Evolutionary conservation across 495 filamentous ascomycete genomes (phyloP).

Genomic region (Hypoxylon fuscum): DNA sequence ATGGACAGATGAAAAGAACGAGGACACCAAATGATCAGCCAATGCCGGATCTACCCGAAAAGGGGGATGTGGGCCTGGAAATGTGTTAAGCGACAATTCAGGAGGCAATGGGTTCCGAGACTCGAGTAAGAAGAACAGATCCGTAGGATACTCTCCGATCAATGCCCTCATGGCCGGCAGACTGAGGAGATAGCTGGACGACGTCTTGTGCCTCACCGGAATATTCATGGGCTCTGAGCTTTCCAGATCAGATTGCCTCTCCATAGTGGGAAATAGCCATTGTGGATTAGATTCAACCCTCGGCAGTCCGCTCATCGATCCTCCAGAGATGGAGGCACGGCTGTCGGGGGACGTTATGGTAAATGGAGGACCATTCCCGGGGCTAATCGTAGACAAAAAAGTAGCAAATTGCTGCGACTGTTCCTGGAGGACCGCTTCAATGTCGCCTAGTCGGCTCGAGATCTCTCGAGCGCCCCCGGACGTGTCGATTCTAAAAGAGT

Average conservation of each 20-base stretch:
- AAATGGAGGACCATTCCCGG: neutral
- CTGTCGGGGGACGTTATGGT: neutral
- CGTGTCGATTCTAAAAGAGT: neutral
- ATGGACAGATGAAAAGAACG: neutral
- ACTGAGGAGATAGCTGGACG: neutral
- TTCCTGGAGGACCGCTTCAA: neutral
- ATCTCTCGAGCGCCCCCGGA: neutral
- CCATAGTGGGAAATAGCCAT: neutral
- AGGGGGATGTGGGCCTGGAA: neutral
- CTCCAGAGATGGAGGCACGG: neutral
- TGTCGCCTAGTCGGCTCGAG: neutral
- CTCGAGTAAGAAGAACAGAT: neutral
- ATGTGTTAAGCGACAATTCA: neutral
- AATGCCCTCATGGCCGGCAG: neutral
- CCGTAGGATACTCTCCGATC: neutral
- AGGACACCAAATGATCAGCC: neutral
- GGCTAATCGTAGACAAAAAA: neutral
- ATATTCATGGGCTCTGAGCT: neutral
- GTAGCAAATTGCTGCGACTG: neutral
- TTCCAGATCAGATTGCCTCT: neutral
- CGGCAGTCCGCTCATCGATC: neutral
- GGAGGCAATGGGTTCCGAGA: neutral
- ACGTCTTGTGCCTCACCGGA: neutral
- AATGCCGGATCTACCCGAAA: neutral
- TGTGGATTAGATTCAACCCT: neutral